Evolutionary conservation across 2,329 filamentous ascomycete species (phyloP), one percentile per base, ranked within the genome.

Genomic region (Meredithiella fracta): DNA sequence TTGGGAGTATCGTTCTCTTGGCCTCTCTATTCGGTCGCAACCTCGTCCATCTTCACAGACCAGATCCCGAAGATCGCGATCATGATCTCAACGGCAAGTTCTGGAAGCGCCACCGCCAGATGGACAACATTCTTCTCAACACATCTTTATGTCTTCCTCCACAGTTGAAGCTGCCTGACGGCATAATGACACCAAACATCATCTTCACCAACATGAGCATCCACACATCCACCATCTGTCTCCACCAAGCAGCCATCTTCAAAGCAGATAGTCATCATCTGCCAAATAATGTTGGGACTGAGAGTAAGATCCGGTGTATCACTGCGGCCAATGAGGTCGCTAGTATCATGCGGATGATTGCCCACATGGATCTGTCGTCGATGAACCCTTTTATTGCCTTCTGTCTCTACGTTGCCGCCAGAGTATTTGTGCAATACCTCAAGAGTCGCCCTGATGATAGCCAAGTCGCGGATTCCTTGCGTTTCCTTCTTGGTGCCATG

Each of bases 201-300:
- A 81, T 97, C 3, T 97, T 96, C 66, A 81, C 86, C 57, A 97
- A 97, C 64, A 95, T 98, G 88, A 89, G 86, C 65, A 88, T 98
- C 31, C 90, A 97, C 66, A 95, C 92, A 0, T 94, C 90, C 1
- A 89, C 88, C 1, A 97, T 98, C 55, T 97, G 91, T 67, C 73
- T 98, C n/a, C 92, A 98, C 64, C 92, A 98, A 70, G 92, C 91
- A 1, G 92, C 92, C 25, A 97, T 98, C 20, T 96, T 91, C 75
- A 97, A 96, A 66, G 89, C 90, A 0, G 91, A 97, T 63, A 92
- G 89, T 69, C 85, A 95, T 67, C 79, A 81, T 54, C 72, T 96
- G 59, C 82, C 87, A 0, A 72, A 77, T 1, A 82, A 84, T 17
- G 83, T 96, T 50, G 83, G 86, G 60, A 81, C 85, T 1, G 91